Evolutionary conservation across 2,329 filamentous ascomycete genomes (phyloP).

Genomic region (Fusarium piperis): DNA sequence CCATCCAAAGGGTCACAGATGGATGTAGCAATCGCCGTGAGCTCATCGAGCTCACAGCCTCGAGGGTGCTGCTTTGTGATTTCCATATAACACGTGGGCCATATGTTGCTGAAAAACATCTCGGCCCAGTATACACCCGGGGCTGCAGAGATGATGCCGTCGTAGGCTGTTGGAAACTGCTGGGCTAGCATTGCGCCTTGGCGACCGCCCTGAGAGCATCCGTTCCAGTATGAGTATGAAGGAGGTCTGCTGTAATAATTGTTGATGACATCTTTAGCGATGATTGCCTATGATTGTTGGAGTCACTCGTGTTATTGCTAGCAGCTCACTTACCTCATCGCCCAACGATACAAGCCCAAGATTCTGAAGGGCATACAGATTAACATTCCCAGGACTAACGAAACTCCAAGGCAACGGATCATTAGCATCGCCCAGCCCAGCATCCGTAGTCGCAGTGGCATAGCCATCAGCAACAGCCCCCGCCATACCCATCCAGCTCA

Average conservation of each 20-base stretch:
- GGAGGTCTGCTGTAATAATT: slow-evolving; percentile 13
- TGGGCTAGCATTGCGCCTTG: slow-evolving; percentile 23
- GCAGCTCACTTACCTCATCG: slow-evolving; percentile 11
- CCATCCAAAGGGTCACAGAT: slow-evolving; percentile 38
- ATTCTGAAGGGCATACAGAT: slow-evolving; percentile 24
- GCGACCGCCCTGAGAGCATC: slow-evolving; percentile 29
- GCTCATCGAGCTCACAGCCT: slow-evolving; percentile 13
- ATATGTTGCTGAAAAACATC: not conserved
- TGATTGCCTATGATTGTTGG: not conserved
- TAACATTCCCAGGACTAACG: slow-evolving; percentile 21
- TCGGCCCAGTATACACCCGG: slow-evolving; percentile 15
- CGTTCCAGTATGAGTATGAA: slow-evolving; percentile 28
- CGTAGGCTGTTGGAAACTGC: slow-evolving; percentile 25
- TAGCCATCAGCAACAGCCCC: slow-evolving; percentile 21
- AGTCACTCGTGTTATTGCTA: not conserved
- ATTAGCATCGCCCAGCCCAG: slow-evolving; percentile 5
- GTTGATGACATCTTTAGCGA: slow-evolving; percentile 9
- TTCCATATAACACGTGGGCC: slow-evolving; percentile 15
- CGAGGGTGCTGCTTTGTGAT: slow-evolving; percentile 3
- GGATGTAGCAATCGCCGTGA: not conserved
- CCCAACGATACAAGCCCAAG: slow-evolving; percentile 13
- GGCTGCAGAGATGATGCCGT: slow-evolving; percentile 22
- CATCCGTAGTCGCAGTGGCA: slow-evolving; percentile 23
- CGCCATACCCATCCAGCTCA: slow-evolving; percentile 8
- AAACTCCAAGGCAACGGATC: slow-evolving; percentile 13